Conservation (phyloP, 2,329 filamentous ascomycete genomes). For the Botrytis byssoidea region DNA sequence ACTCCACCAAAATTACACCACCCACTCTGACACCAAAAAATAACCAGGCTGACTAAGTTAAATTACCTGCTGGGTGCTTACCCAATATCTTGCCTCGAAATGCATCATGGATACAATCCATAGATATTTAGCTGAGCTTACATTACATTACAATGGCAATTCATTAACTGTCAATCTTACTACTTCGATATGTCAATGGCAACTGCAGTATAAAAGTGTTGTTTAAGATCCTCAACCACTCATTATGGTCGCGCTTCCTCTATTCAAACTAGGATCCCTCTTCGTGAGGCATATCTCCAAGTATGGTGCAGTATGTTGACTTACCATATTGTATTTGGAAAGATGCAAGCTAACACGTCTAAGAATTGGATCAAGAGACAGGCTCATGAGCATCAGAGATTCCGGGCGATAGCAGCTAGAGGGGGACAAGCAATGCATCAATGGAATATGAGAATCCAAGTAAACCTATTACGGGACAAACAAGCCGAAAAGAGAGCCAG, state of each 20-base stretch:
- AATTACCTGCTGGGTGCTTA: neutral
- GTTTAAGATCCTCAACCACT: neutral
- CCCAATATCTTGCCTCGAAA: neutral
- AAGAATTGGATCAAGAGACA: conserved; percentile 66
- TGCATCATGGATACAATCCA: neutral
- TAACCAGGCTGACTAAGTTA: neutral
- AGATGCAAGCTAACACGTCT: conserved; percentile 22
- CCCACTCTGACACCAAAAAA: neutral
- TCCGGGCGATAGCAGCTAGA: conserved; percentile 58
- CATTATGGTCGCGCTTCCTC: conserved; percentile 61
- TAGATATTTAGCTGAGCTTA: neutral
- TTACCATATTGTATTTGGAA: neutral
- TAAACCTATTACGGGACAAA: conserved; percentile 56
- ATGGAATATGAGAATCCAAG: conserved; percentile 63
- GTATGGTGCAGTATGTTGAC: conserved; percentile 60
- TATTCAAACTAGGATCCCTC: conserved; percentile 65
- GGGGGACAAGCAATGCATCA: conserved; percentile 66
- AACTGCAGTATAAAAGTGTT: neutral
- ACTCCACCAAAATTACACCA: conserved; percentile 2
- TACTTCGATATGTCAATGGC: neutral
- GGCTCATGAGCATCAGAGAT: conserved; percentile 62
- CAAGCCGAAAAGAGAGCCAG: conserved; percentile 58
- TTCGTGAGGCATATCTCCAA: conserved; percentile 66
- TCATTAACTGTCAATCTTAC: neutral
- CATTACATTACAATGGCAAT: neutral